Evolutionary conservation across 345 rosid species (phyloP).

Genomic region (Salix brachista): DNA sequence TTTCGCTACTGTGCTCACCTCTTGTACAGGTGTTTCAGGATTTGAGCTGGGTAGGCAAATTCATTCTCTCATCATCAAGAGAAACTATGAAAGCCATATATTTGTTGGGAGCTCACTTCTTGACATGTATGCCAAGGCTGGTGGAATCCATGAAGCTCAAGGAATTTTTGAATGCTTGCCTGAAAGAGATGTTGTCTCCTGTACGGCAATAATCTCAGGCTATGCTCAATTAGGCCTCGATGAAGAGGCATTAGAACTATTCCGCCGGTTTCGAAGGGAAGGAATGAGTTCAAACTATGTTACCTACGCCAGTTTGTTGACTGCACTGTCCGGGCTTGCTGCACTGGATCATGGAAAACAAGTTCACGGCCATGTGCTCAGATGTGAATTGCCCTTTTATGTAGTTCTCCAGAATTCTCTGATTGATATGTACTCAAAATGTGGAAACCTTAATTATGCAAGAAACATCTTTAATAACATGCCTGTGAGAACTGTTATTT

Average conservation of each 20-base stretch:
- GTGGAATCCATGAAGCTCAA: conserved; percentile 73
- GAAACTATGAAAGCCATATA: conserved; percentile 50
- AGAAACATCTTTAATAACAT: conserved; percentile 62
- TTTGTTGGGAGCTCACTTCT: conserved; percentile 93
- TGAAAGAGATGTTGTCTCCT: conserved; percentile 88
- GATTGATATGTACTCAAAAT: conserved; percentile 90
- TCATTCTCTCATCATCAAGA: conserved; percentile 61
- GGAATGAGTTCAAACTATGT: conserved; percentile 82
- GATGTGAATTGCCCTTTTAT: conserved; percentile 52
- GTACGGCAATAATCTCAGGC: conserved; percentile 91
- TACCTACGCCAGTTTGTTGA: conserved; percentile 72
- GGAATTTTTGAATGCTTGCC: conserved; percentile 64
- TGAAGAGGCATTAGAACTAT: conserved; percentile 67
- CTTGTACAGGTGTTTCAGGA: conserved; percentile 53
- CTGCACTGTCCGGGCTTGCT: conserved; percentile 80
- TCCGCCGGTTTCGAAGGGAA: conserved; percentile 54
- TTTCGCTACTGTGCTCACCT: conserved; percentile 62
- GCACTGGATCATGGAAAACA: conserved; percentile 79
- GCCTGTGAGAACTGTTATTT: conserved; percentile 64
- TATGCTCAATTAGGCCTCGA: conserved; percentile 80
- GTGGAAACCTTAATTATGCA: conserved; percentile 64
- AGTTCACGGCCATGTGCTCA: conserved; percentile 68
- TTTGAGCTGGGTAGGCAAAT: conserved; percentile 65
- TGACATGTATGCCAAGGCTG: conserved; percentile 92
- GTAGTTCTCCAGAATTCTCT: conserved; percentile 74